Conservation (phyloP, 2,329 filamentous ascomycete species). For the Penicillium freii region DNA sequence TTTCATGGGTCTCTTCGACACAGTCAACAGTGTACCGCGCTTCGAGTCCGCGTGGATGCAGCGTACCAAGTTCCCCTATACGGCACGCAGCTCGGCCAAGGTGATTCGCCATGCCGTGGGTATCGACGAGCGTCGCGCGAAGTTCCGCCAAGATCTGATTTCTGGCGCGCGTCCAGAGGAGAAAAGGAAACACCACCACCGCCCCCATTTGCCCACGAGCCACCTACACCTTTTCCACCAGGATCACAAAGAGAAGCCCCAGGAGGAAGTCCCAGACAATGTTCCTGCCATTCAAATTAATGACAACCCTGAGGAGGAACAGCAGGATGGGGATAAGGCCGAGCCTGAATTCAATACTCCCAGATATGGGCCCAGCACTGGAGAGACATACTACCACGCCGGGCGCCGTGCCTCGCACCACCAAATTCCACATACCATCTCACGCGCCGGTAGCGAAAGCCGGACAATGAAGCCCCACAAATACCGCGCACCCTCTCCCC, state of each 20-base stretch:
- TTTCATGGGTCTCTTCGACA: conserved; percentile 78
- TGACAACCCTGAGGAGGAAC: conserved; percentile 15
- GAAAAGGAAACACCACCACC: conserved; percentile 21
- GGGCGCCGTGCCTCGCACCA: conserved; percentile 10
- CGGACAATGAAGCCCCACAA: conserved; percentile 16
- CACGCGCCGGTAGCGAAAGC: conserved; percentile 16
- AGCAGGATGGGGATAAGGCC: conserved; percentile 2
- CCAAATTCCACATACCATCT: conserved; percentile 15
- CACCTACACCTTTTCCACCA: conserved; percentile 26
- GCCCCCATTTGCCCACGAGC: conserved; percentile 21
- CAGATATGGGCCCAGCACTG: conserved; percentile 18
- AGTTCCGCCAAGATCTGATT: conserved; percentile 58
- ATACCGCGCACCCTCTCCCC: conserved; percentile 31
- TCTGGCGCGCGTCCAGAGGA: conserved; percentile 39
- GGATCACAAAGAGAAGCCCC: conserved; percentile 9
- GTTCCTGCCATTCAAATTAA: conserved; percentile 37
- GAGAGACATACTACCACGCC: conserved; percentile 33
- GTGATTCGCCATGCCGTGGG: conserved; percentile 58
- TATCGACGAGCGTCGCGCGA: conserved; percentile 58
- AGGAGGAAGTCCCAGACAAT: conserved; percentile 15
- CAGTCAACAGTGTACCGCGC: conserved; percentile 73
- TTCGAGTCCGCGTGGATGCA: conserved; percentile 74
- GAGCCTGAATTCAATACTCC: conserved; percentile 1
- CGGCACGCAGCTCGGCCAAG: conserved; percentile 53
- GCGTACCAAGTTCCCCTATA: conserved; percentile 68